A percentile compares a stretch with the other conserved stretches of the same genome.
phyloP scores from a whole-genome alignment of 768 basidiomycete genomes.

The Xerocomellus amylosporus region DNA sequence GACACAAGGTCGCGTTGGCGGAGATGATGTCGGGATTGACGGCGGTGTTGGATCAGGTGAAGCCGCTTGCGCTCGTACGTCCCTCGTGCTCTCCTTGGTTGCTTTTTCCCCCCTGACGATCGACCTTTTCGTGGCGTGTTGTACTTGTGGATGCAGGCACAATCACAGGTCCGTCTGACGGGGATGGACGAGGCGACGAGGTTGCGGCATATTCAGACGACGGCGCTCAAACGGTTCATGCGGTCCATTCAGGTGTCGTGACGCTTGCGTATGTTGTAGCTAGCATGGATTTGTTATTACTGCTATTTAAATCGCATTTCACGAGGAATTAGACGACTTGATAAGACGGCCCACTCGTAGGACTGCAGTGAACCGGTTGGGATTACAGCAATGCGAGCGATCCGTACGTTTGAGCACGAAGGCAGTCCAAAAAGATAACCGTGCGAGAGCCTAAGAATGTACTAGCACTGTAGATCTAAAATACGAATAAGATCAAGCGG shows the following conservation, averaged over 20 bases:
- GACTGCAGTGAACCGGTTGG: no score
- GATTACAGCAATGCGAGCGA: neutral
- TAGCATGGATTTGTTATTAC: conserved; percentile 12
- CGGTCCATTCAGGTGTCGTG: conserved; percentile 46
- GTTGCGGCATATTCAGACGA: conserved; percentile 61
- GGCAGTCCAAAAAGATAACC: no score
- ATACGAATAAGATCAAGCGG: neutral
- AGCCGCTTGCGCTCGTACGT: conserved; percentile 61
- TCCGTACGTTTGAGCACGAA: neutral
- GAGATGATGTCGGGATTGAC: conserved; percentile 71
- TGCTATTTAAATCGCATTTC: conserved; percentile 20
- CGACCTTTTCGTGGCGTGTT: neutral
- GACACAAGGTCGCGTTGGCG: conserved; percentile 67
- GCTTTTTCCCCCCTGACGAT: neutral
- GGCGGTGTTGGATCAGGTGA: conserved; percentile 53
- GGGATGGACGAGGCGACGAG: conserved; percentile 58
- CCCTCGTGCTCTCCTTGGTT: neutral
- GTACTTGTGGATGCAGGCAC: conserved; percentile 26
- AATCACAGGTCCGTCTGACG: conserved; percentile 44
- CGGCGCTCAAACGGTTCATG: conserved; percentile 63
- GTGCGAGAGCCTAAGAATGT: no score
- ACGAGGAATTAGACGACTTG: neutral
- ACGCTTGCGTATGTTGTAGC: conserved; percentile 3
- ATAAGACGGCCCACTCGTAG: neutral
- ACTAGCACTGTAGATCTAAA: neutral